These are phyloP conservation scores for Cladophialophora immunda DNA, from an alignment of 2,329 filamentous ascomycete genomes.

Conservation along the genomic window DNA sequence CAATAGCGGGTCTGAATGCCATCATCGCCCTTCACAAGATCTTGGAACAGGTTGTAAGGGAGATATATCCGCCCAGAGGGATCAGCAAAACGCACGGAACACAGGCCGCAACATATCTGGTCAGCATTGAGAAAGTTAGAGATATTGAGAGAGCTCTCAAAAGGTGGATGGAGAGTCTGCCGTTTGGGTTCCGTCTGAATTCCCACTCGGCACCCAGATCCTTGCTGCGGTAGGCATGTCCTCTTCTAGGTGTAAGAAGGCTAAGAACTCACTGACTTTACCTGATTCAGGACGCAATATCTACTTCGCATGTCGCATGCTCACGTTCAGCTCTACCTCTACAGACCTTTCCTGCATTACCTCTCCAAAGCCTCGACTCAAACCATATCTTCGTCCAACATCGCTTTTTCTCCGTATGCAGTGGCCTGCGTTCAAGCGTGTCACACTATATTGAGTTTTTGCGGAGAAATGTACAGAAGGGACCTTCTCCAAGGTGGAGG, in stretches of 20 bases:
- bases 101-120: slow-evolving; percentile 8
- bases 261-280: background rate
- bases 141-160: slow-evolving; percentile 15
- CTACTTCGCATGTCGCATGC: slow-evolving; percentile 20
- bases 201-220: background rate
- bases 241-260: background rate
- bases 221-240: slow-evolving; percentile 6
- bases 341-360: slow-evolving; percentile 19
- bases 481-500: slow-evolving; percentile 14
- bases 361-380: slow-evolving; percentile 4
- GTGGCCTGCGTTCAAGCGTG: slow-evolving; percentile 14
- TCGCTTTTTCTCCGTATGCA: slow-evolving; percentile 9
- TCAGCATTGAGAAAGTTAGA: slow-evolving; percentile 14
- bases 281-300: slow-evolving; percentile 8
- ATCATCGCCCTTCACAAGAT: slow-evolving; percentile 17
- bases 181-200: slow-evolving; percentile 10
- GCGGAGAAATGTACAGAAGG: background rate
- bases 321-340: slow-evolving; percentile 21
- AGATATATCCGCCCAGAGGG: slow-evolving; percentile 19
- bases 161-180: slow-evolving; percentile 13
- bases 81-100: slow-evolving; percentile 11
- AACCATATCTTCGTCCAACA: background rate
- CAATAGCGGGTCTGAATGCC: slow-evolving; percentile 13
- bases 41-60: slow-evolving; percentile 12
- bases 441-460: slow-evolving; percentile 12